Conservation (phyloP, 805 yeast species). For the Metschnikowia cubensis region DNA sequence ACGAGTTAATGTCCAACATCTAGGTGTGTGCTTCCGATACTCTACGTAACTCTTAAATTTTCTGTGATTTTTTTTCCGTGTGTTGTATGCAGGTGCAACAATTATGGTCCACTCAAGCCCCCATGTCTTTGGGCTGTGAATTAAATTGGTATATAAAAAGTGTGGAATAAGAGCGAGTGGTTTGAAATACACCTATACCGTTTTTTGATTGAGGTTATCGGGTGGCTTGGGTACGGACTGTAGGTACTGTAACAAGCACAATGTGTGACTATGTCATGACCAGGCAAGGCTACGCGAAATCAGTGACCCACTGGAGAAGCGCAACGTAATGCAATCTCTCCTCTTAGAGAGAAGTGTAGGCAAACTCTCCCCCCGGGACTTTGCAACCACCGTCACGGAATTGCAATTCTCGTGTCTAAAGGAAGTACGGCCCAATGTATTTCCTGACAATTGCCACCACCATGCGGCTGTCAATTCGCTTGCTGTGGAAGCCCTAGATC, state of each 20-base stretch:
- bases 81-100: neutral
- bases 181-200: no score
- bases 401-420: constrained; percentile 29
- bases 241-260: no score
- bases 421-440: constrained; percentile 25
- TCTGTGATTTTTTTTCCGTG: neutral
- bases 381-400: constrained; percentile 35
- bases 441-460: constrained; percentile 42
- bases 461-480: constrained; percentile 58
- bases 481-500: constrained; percentile 47
- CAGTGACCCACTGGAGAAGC: neutral
- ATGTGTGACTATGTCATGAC: neutral
- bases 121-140: no score
- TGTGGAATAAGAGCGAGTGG: no score
- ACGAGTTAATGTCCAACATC: constrained; percentile 91
- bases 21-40: neutral
- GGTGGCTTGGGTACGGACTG: no score
- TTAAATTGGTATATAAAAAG: no score
- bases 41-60: neutral
- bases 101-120: neutral
- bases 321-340: constrained; percentile 32
- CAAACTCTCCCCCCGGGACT: constrained; percentile 26
- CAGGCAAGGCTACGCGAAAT: no score
- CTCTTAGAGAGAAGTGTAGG: constrained; percentile 33
- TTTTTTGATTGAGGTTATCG: no score